A percentile compares a stretch with the other conserved stretches of the same genome.
Evolutionary conservation across 768 basidiomycete genomes (phyloP).

Genomic region (Russula earlei): DNA sequence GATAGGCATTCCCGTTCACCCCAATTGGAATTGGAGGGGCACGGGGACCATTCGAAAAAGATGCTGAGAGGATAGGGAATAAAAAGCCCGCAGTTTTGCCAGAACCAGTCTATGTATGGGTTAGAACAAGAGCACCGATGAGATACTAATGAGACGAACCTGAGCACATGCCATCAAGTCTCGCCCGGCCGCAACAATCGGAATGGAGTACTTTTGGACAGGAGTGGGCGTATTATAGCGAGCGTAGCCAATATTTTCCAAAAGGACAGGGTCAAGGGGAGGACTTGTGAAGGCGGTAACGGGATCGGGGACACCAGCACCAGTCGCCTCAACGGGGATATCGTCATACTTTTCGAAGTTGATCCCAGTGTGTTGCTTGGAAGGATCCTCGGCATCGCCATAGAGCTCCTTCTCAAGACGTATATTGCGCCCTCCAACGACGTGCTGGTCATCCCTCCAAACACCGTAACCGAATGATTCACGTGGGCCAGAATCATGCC

Average conservation of each 20-base stretch:
- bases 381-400: slow-evolving; percentile 77
- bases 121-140: slow-evolving; percentile 16
- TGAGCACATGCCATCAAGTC: slow-evolving; percentile 95
- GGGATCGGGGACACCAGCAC: slow-evolving; percentile 94
- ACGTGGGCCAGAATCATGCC: slow-evolving; percentile 35
- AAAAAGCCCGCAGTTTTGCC: slow-evolving; percentile 99
- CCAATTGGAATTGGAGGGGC: slow-evolving; percentile 58
- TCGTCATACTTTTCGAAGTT: slow-evolving; percentile 99
- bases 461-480: slow-evolving; percentile 54
- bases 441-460: slow-evolving; percentile 88
- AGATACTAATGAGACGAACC: slow-evolving; percentile 33
- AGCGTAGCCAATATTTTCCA: slow-evolving; percentile 91
- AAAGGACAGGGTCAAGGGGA: slow-evolving; percentile 84
- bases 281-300: slow-evolving; percentile 78
- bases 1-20: slow-evolving; percentile 38
- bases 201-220: slow-evolving; percentile 99
- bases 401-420: slow-evolving; percentile 95
- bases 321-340: slow-evolving; percentile 98
- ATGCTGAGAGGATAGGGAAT: slow-evolving; percentile 95
- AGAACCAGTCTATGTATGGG: slow-evolving; percentile 76
- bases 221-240: slow-evolving; percentile 95
- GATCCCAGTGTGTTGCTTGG: slow-evolving; percentile 92
- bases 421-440: slow-evolving; percentile 72
- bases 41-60: slow-evolving; percentile 76
- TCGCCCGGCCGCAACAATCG: slow-evolving; percentile 84